These are phyloP conservation scores for Melaleuca alternifolia DNA, from an alignment of 345 rosid genomes.

Conservation along the genomic window DNA sequence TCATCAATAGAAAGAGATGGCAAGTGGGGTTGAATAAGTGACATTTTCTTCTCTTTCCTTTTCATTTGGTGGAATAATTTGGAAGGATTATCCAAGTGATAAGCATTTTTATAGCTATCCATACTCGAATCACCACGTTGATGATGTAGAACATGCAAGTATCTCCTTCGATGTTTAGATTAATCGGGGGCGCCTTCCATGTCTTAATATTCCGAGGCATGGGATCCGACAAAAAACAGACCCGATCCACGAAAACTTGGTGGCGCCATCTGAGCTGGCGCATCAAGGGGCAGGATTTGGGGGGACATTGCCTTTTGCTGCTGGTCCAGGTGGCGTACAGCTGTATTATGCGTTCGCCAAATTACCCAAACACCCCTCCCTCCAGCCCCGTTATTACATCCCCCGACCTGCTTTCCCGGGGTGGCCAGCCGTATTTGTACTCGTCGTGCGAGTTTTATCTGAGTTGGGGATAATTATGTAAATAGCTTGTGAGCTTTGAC, in stretches of 20 bases:
- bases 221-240: neutral
- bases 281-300: neutral
- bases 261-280: neutral
- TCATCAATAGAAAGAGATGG: rapidly evolving
- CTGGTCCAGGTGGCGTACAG: neutral
- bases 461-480: no score
- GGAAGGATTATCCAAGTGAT: neutral
- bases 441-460: no score
- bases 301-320: neutral
- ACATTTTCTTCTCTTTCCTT: no score
- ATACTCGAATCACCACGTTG: neutral
- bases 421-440: no score
- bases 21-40: neutral
- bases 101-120: neutral
- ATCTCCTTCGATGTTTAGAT: neutral
- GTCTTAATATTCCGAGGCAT: neutral
- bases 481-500: no score
- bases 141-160: neutral
- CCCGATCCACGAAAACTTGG: neutral
- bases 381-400: neutral
- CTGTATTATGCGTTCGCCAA: neutral
- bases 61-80: neutral
- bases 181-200: neutral
- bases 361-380: neutral
- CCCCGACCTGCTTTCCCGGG: no score